A percentile compares a stretch with the other conserved stretches of the same genome.
phyloP scores from a whole-genome alignment of 148 eudicot genomes.

The Amaranthus cruentus region DNA sequence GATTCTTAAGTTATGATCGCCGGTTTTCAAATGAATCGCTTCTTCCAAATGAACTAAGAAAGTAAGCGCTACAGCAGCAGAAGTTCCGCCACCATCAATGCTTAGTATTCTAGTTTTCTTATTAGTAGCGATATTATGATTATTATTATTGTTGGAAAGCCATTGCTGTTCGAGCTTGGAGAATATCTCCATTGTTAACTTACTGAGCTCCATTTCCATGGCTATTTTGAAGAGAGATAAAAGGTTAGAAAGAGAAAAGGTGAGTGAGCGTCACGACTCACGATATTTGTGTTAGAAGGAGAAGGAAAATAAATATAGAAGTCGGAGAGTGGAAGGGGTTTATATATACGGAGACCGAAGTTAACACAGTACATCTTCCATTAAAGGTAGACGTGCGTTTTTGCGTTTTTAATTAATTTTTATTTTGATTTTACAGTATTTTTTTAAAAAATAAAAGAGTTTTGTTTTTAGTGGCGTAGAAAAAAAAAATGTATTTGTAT shows the following conservation, averaged over 20 bases:
- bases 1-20: slow-evolving; percentile 47
- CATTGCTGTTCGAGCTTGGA: slow-evolving; percentile 40
- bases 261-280: slow-evolving; percentile 8
- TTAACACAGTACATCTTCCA: slow-evolving; percentile 1
- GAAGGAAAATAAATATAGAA: slow-evolving; percentile 1
- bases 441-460: background rate
- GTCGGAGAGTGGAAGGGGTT: background rate
- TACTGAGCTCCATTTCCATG: slow-evolving; percentile 45
- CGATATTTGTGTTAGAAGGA: slow-evolving; percentile 11
- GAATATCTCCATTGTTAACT: slow-evolving; percentile 49
- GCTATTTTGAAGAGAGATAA: background rate
- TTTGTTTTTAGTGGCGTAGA: slow-evolving; percentile 11
- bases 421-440: background rate
- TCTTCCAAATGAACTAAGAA: slow-evolving; percentile 59
- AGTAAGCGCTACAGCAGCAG: slow-evolving; percentile 50
- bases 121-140: slow-evolving; percentile 25
- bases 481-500: background rate
- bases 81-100: slow-evolving; percentile 78
- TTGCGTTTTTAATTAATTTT: background rate
- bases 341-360: background rate
- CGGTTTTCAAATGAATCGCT: slow-evolving; percentile 51
- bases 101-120: slow-evolving; percentile 42
- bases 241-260: background rate
- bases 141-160: slow-evolving; percentile 43
- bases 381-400: slow-evolving; percentile 26